Conservation (phyloP, 108 stramenopile genomes). For the Cyclotella kingstonii region DNA sequence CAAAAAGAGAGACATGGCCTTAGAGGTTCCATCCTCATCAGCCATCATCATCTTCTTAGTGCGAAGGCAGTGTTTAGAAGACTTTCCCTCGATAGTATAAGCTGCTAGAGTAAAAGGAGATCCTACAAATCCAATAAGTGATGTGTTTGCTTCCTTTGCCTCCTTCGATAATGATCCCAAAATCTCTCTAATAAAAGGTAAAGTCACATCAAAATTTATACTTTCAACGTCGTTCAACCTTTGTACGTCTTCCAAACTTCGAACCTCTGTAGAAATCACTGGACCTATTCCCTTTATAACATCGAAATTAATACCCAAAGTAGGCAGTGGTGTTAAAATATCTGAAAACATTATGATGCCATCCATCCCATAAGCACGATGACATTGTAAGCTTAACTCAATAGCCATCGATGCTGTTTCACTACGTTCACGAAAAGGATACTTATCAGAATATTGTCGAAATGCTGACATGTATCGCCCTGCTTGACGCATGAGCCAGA, state of each 20-base stretch:
- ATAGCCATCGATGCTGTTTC: slow-evolving; percentile 95
- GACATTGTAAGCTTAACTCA: slow-evolving; percentile 93
- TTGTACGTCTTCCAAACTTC: slow-evolving; percentile 59
- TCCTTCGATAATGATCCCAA: slow-evolving; percentile 68
- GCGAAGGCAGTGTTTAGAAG: slow-evolving; percentile 76
- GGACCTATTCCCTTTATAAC: slow-evolving; percentile 93
- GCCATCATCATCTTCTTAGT: slow-evolving; percentile 93
- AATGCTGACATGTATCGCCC: slow-evolving; percentile 98
- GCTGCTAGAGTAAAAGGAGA: slow-evolving; percentile 97
- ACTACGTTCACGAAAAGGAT: slow-evolving; percentile 91
- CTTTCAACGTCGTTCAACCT: slow-evolving; percentile 41
- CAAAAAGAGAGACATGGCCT: slow-evolving; percentile 72
- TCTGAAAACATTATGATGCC: slow-evolving; percentile 99
- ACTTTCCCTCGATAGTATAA: slow-evolving; percentile 95
- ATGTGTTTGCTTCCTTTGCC: slow-evolving; percentile 84
- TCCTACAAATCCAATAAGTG: slow-evolving; percentile 98
- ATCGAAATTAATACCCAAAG: slow-evolving; percentile 96
- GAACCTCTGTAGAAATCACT: slow-evolving; percentile 78
- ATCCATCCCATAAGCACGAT: slow-evolving; percentile 93
- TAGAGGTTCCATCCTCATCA: slow-evolving; percentile 65
- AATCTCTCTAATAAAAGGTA: slow-evolving; percentile 92
- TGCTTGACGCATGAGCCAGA: slow-evolving; percentile 99
- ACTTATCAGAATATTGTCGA: slow-evolving; percentile 91
- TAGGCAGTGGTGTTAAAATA: slow-evolving; percentile 96
- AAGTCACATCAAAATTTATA: slow-evolving; percentile 75